phyloP scores from a whole-genome alignment of 805 yeast genomes.

The Lipomyces kockii region DNA sequence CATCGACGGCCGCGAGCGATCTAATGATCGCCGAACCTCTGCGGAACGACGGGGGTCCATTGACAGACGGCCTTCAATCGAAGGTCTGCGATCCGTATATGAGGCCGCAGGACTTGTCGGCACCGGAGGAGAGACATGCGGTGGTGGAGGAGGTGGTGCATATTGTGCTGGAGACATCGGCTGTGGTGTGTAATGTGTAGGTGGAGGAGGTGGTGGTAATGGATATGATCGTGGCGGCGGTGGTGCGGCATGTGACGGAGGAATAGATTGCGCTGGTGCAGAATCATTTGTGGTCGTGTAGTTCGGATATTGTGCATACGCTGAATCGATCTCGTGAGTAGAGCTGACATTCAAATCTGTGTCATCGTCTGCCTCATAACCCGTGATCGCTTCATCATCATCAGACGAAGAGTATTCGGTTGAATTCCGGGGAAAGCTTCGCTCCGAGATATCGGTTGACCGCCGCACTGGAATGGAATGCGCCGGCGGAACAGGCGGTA shows the following conservation, averaged over 20 bases:
- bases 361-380: constrained; percentile 75
- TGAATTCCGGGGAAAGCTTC: constrained; percentile 24
- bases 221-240: constrained; percentile 33
- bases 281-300: constrained; percentile 39
- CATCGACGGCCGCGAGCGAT: constrained; percentile 13
- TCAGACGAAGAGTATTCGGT: constrained; percentile 38
- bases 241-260: constrained; percentile 32
- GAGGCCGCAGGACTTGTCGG: constrained; percentile 20
- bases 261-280: constrained; percentile 37
- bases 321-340: constrained; percentile 35
- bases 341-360: constrained; percentile 43
- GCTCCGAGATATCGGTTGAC: constrained; percentile 10
- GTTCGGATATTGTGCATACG: constrained; percentile 37
- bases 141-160: constrained; percentile 38
- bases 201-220: constrained; percentile 29
- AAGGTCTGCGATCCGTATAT: constrained; percentile 14
- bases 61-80: constrained; percentile 22
- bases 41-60: constrained; percentile 36
- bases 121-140: constrained; percentile 39
- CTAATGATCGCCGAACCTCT: constrained; percentile 30
- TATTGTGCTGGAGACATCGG: constrained; percentile 28
- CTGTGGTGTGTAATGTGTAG: constrained; percentile 31
- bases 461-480: constrained; percentile 1
- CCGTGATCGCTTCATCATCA: constrained; percentile 51
- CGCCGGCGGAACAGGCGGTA: not conserved